Percentiles rank a stretch among this genome's conserved stretches.
These are phyloP conservation scores for Dictyostelium firmibasis DNA, from an alignment of 78 protist genomes.

Conservation along the genomic window DNA sequence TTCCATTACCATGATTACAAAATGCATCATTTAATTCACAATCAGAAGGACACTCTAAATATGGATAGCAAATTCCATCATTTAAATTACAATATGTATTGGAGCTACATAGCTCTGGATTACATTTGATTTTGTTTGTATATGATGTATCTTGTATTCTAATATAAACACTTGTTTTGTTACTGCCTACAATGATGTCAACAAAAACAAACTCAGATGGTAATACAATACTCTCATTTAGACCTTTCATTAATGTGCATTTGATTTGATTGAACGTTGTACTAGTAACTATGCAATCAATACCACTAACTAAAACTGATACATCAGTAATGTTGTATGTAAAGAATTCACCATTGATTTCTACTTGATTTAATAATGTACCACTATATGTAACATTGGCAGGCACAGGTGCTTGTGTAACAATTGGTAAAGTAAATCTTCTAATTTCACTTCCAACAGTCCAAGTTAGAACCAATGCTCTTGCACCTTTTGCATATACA, in stretches of 20 bases:
- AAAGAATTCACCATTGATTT: neutral
- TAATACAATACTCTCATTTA: neutral
- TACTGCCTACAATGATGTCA: neutral
- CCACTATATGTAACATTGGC: neutral
- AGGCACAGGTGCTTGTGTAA: neutral
- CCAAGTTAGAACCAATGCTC: neutral
- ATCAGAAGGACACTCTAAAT: neutral
- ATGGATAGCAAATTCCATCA: neutral
- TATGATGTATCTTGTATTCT: neutral
- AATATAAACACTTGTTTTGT: neutral
- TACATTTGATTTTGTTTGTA: neutral
- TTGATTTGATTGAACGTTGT: neutral
- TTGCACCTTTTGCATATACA: neutral
- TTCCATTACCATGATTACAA: neutral
- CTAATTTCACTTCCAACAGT: neutral
- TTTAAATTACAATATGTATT: neutral
- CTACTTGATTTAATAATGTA: neutral
- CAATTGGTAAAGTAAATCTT: neutral
- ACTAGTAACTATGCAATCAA: neutral
- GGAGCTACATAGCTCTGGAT: neutral
- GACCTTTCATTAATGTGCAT: neutral
- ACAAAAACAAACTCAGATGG: neutral
- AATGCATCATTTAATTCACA: neutral
- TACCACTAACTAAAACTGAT: neutral
- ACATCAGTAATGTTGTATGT: neutral